phyloP scores from a whole-genome alignment of 257 asterid species.

The Solanum piurae region DNA sequence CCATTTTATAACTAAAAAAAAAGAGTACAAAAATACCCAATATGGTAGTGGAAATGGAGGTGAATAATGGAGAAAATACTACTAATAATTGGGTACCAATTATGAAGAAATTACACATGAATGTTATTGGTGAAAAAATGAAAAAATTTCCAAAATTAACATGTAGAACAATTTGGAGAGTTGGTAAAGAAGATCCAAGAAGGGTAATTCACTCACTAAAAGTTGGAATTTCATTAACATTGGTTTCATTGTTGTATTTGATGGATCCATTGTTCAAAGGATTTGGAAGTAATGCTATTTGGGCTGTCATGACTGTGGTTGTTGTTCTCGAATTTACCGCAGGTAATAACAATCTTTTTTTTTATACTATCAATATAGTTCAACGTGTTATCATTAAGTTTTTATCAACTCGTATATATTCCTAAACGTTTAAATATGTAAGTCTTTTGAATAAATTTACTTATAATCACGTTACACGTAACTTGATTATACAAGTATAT shows the following conservation, averaged over 20 bases:
- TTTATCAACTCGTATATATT: not conserved
- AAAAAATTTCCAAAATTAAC: constrained; percentile 19
- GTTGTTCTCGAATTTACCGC: constrained; percentile 94
- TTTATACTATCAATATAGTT: not conserved
- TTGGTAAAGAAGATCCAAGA: constrained; percentile 65
- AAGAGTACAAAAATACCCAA: not conserved
- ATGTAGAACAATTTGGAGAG: constrained; percentile 38
- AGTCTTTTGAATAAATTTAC: not conserved
- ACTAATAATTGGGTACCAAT: not conserved
- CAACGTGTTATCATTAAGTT: not conserved
- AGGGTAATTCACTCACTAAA: constrained; percentile 68
- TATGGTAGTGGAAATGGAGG: not conserved
- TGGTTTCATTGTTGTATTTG: constrained; percentile 66
- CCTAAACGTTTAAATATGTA: not conserved
- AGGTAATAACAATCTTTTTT: constrained; percentile 16
- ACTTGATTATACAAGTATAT: not conserved
- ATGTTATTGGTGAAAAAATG: constrained; percentile 11
- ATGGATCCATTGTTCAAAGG: constrained; percentile 74
- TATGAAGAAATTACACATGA: constrained; percentile 26
- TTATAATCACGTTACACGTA: not conserved
- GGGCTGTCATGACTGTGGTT: constrained; percentile 99
- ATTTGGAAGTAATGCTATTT: constrained; percentile 70
- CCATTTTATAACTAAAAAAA: not conserved
- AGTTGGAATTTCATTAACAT: constrained; percentile 73
- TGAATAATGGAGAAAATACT: not conserved